Conservation (phyloP, 441 rosid genomes). For the Melastoma candidum region DNA sequence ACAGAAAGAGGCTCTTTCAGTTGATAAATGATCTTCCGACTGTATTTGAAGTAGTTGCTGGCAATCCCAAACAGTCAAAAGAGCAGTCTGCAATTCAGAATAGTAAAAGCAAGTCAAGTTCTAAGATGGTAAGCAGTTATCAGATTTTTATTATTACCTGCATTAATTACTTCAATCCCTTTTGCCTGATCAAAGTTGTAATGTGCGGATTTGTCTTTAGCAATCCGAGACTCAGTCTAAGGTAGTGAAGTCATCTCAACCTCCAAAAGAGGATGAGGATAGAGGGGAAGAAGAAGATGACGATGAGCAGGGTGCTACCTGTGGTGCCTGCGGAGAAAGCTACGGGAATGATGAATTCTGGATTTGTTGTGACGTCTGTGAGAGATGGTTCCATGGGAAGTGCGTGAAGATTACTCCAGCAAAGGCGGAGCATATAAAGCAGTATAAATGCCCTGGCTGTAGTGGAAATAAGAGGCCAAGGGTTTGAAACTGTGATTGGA, state of each 20-base stretch:
- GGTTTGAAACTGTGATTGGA: slow-evolving; percentile 9
- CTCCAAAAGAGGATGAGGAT: slow-evolving; percentile 60
- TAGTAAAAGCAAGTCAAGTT: slow-evolving; percentile 61
- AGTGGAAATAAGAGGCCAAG: slow-evolving; percentile 42
- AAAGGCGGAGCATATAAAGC: slow-evolving; percentile 51
- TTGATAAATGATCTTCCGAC: slow-evolving; percentile 85
- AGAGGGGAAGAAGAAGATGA: slow-evolving; percentile 64
- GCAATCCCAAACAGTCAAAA: slow-evolving; percentile 56
- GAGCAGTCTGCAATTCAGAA: slow-evolving; percentile 56
- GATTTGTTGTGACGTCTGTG: slow-evolving; percentile 53
- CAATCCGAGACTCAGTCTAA: slow-evolving; percentile 41
- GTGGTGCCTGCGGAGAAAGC: slow-evolving; percentile 47
- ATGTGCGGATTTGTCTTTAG: slow-evolving; percentile 13
- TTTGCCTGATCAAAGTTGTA: slow-evolving; percentile 1
- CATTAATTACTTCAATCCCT: not conserved
- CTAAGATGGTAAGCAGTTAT: slow-evolving; percentile 43
- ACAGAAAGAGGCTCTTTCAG: slow-evolving; percentile 88
- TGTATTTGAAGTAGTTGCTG: slow-evolving; percentile 77
- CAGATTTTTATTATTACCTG: not conserved
- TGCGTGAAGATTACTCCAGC: slow-evolving; percentile 57
- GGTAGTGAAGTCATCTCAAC: slow-evolving; percentile 39
- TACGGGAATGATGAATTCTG: slow-evolving; percentile 47
- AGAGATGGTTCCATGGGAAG: slow-evolving; percentile 59
- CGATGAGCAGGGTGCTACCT: slow-evolving; percentile 50
- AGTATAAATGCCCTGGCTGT: slow-evolving; percentile 56